Base-by-base conservation (phyloP, 2,329 filamentous ascomycete genomes). In the Daldinia eschscholtzii region DNA sequence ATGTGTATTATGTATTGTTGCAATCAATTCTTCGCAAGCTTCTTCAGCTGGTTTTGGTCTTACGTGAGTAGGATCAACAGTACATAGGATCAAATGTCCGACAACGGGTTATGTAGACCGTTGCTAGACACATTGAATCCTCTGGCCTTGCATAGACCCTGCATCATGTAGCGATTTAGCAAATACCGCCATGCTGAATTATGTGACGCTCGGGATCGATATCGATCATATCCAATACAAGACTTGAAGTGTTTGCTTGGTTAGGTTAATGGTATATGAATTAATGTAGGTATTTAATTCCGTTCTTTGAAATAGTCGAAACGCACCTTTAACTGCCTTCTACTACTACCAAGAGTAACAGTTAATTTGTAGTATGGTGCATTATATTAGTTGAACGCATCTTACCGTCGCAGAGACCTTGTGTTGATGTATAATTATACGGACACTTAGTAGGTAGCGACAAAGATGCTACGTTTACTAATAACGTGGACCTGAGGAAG, bases 1-100 rank as follows among this genome's bases (percentile, higher is more conserved):
- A 52, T 33, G 1, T 33, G 15, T 18, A 52, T 33, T n/a, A 52
- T 33, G 26, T 18, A 26, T 52, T 52, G 28, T 52, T 55, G 10
- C 12, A 18, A 26, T 55, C 52, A 26, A 30, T 37, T 37, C 30
- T 37, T 23, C 1, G 10, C 52, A 48, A 62, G 30, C 20, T 42
- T 52, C n/a, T 57, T 9, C 30, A 20, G n/a, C 41, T 42, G 15
- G 39, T 52, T 42, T 26, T 33, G 55, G 37, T 57, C 53, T 57
- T 57, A 48, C 41, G 52, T 63, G n/a, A 15, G 53, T 62, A 52
- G 46, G 46, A 52, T 52, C 9, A 18, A 33, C 1, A 15, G 33
- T 35, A 39, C 10, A 15, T 39, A 39, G 35, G 35, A 39, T 39
- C 35, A 39, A 39, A 52, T 52, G 26, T 26, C 26, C 46, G 26